Conservation (phyloP, 2,329 filamentous ascomycete species). For the Stenocarpella maydis region DNA sequence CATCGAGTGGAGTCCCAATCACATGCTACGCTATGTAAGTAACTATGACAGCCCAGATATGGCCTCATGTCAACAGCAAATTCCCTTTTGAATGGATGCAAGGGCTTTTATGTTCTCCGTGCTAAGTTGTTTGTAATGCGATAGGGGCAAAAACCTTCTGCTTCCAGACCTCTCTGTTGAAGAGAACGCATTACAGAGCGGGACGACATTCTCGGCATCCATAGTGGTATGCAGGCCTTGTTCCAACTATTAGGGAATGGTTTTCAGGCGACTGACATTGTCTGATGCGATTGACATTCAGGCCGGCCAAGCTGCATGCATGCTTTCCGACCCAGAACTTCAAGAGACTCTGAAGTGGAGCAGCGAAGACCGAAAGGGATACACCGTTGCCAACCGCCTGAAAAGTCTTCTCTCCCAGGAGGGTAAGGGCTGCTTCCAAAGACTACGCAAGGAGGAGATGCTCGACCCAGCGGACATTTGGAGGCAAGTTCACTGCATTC, state of each 20-base stretch:
- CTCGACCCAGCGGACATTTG: constrained; percentile 16
- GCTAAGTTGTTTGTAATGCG: background rate
- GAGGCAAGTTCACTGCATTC: background rate
- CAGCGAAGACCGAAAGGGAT: background rate
- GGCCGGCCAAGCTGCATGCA: constrained; percentile 24
- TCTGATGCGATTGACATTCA: background rate
- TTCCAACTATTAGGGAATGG: no score
- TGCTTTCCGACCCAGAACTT: constrained; percentile 4
- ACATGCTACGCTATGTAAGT: constrained; percentile 20
- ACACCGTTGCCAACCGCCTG: constrained; percentile 8
- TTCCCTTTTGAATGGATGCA: background rate
- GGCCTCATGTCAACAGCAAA: no score
- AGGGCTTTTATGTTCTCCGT: no score
- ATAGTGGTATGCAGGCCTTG: constrained; percentile 7
- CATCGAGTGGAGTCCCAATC: background rate
- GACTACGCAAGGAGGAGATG: background rate
- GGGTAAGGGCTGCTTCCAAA: constrained; percentile 10
- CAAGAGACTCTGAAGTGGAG: background rate
- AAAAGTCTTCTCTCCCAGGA: background rate
- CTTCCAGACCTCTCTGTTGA: constrained; percentile 20
- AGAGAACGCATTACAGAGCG: constrained; percentile 10
- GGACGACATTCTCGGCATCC: constrained; percentile 10
- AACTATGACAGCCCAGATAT: no score
- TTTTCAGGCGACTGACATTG: background rate
- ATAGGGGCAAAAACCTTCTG: constrained; percentile 6